Base-by-base conservation (phyloP, 345 rosid species). In the Populus euphratica region DNA sequence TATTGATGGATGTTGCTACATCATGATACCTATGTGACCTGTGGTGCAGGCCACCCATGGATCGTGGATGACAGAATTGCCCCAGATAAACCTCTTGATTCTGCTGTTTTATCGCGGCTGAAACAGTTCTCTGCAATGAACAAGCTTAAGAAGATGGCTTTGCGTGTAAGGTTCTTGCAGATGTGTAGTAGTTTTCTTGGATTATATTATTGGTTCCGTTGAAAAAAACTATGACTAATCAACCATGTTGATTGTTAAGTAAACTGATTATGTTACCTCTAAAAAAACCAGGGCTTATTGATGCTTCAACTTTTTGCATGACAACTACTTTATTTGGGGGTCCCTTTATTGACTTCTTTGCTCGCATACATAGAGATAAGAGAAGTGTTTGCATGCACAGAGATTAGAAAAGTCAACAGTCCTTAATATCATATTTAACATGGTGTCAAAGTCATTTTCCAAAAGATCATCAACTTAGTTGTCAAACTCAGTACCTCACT, bases 131-230 rank as follows among this genome's bases (percentile, higher is more conserved):
- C 92, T 69, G 97, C 93, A 39, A 92, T 90, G 97, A 91, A 91
- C 87, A 91, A 90, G 74, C 92, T 91, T 68, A 91, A 91, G 86
- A 91, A 92, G 87, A 90, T 92, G 97, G 94, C 97, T 72, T 85
- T 90, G 69, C 85, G 93, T 16, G 94, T 90, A 59, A 84, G 89
- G n/a, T 73, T 80, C 39, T 72, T 56, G 63, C 74, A 33, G 49
- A 73, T 68, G n/a, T 70, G 27, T 75, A 23, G 20, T 78, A 17
- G 47, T 25, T 56, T 35, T 18, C 21, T 39, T 68, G 41, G 7
- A 25, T 38, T 61, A 4, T 31, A 49, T 8, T 50, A 35, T 38
- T 20, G 38, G 35, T 12, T 23, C 66, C 27, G 29, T 4, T 36
- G 35, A 9, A 50, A 41, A 33, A 75, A 52, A 47, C 4, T 66